Base-by-base conservation (phyloP, 2,329 filamentous ascomycete species). In the Lachnellula subtilissima region DNA sequence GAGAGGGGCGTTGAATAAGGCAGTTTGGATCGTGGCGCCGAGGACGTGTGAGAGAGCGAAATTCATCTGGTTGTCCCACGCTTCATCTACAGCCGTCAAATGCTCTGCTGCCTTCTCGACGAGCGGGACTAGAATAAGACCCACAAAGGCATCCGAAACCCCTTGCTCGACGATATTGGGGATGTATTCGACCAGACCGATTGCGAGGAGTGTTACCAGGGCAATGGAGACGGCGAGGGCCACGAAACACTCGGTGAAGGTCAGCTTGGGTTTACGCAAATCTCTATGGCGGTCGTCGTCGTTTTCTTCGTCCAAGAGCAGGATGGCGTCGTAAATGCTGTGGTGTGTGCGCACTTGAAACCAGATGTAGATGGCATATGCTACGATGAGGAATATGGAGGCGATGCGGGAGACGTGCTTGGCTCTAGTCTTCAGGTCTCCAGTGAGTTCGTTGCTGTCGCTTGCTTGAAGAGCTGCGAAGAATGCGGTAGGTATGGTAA, bases 321-420 rank as follows among this genome's bases (percentile, higher is more conserved):
- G 85, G 53, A 91, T 81, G 54, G 85, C 84, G 63, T 89, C 83
- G 74, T 89, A 91, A 54, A 93, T 85, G 58, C 84, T 81, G 67
- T 93, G 86, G 69, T 94, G 88, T 2, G 86, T 88, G 50, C 81
- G 81, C n/a, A 86, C 81, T 67, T 93, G 89, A 73, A 90, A 94
- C 65, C 79, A 84, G 48, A 90, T 71, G 60, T 79, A 89, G 67
- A 87, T 77, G 15, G 77, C 64, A 65, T 90, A 93, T 25, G 87
- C 82, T 8, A 88, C 70, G 2, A 93, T 76, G 5, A 92, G 80
- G 39, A 92, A 81, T 48, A 92, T 75, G 1, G 89, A 79, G 1
- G 88, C 84, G 53, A 85, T 81, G 48, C 87, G 85, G 28, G 87
- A 91, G 61, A 93, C 86, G 55, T 79, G 78, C 45, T 87, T 74